Percentiles rank a stretch among this genome's conserved stretches.
phyloP scores from a whole-genome alignment of 164 flowering plant genomes.

The Vitis vinifera region ASM3070453v1 NC_081817.1:19816501-19817000 shows the following conservation, averaged over 20 bases:
- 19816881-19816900: conserved; percentile 58
- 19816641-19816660: background rate
- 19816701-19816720: background rate
- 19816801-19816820: conserved; percentile 31
- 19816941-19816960: conserved; percentile 38
- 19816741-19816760: background rate
- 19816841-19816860: conserved; percentile 68
- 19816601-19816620: background rate
- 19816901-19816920: conserved; percentile 42
- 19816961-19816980: conserved; percentile 75
- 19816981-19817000: conserved; percentile 30
- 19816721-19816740: background rate
- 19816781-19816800: background rate
- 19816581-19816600: background rate
- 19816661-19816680: background rate
- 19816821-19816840: conserved; percentile 32
- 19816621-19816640: background rate
- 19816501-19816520: conserved; percentile 33
- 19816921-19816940: conserved; percentile 37
- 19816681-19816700: background rate
- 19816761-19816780: background rate
- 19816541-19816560: conserved; percentile 48
- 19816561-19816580: conserved; percentile 36
- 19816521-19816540: conserved; percentile 36
- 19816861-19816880: conserved; percentile 70